Evolutionary conservation across 441 rosid genomes (phyloP).

Genomic region (Populus hybrid): DNA sequence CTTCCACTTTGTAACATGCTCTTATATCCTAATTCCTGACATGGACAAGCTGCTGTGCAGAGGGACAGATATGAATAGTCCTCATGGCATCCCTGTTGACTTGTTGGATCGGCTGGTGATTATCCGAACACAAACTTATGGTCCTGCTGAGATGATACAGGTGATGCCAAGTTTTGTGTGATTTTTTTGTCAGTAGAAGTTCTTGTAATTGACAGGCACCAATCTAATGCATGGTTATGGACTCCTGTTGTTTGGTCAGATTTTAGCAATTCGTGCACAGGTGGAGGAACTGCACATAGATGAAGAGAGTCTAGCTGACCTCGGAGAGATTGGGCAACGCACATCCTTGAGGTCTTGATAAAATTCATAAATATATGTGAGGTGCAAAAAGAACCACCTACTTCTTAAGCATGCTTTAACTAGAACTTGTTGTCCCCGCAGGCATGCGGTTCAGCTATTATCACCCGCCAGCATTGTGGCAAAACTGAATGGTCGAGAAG

Average conservation of each 20-base stretch:
- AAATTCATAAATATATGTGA: background rate
- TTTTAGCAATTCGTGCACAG: conserved; percentile 89
- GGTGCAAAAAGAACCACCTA: background rate
- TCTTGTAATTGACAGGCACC: background rate
- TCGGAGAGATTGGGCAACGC: conserved; percentile 81
- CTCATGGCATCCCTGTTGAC: conserved; percentile 95
- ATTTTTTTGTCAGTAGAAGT: background rate
- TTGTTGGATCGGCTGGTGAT: conserved; percentile 87
- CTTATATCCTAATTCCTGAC: background rate
- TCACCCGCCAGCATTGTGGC: conserved; percentile 92
- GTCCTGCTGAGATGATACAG: conserved; percentile 97
- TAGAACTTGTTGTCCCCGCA: conserved; percentile 21
- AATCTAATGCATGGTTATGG: conserved; percentile 1
- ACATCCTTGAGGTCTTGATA: conserved; percentile 68
- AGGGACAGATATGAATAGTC: conserved; percentile 92
- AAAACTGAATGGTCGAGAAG: conserved; percentile 84
- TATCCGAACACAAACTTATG: conserved; percentile 75
- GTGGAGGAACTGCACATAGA: conserved; percentile 83
- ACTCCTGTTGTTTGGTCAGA: no score
- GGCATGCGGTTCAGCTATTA: conserved; percentile 91
- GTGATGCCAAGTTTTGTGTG: conserved; percentile 25
- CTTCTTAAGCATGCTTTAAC: background rate
- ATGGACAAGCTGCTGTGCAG: conserved; percentile 39
- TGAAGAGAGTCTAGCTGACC: conserved; percentile 77
- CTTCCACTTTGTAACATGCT: background rate